Base-by-base conservation (phyloP, 2,329 filamentous ascomycete species). In the Trichoderma semiorbis region DNA sequence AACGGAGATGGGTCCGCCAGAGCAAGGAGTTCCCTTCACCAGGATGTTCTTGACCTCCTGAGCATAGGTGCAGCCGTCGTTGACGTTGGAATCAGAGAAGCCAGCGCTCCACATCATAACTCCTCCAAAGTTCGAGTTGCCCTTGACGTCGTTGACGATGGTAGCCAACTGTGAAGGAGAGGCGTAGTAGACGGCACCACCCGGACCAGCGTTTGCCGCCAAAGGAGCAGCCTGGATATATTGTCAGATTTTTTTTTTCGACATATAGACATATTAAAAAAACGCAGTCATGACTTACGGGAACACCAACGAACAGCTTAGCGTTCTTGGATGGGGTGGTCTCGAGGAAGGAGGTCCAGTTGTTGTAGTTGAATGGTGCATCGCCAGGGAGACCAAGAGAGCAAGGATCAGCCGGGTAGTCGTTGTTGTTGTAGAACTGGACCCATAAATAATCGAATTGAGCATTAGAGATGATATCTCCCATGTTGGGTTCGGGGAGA, bases 341-440 rank as follows among this genome's bases (percentile, higher is more conserved):
- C 1, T 66, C 36, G 60, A 81, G 61, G 55, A 75, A 78, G 0
- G 50, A 63, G 61, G 74, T 76, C 81, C 81, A 82, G 58, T 74
- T 74, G 53, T 79, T 75, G 74, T 79, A 83, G 39, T 80, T 83
- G 76, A 82, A 80, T 30, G 75, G 75, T 2, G 75, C 74, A n/a
- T 80, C 78, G 18, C 70, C 70, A 55, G 60, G 60, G 1, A 72
- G 26, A 18, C 70, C 70, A n/a, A 72, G 65, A 7, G 70, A 67
- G 43, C 70, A 72, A 1, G 70, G 70, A 26, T 80, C 81, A 21
- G 80, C 77, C 0, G 26, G 8, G 60, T 79, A 78, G 73, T 85
- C 83, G 72, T 78, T 16, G 75, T 85, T 86, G 77, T 85, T 85
- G 79, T 85, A 85, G 77, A 85, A 85, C 75, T 86, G 84, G 21